Percentiles rank a stretch among this genome's conserved stretches.
Evolutionary conservation across 768 basidiomycete genomes (phyloP).

Genomic region (Mycena rosella): DNA sequence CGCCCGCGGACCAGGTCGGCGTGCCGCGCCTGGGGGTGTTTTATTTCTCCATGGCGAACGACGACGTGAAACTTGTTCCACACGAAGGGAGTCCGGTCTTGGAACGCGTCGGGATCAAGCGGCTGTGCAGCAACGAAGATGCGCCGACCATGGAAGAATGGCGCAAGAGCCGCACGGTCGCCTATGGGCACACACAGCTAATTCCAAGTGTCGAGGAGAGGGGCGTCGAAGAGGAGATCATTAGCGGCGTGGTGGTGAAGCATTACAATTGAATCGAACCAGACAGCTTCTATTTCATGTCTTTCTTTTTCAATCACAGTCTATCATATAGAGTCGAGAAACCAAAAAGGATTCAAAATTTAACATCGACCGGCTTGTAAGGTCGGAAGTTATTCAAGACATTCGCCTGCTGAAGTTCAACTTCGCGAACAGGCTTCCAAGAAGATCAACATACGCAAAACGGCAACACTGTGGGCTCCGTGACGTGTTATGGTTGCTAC

Average conservation of each 20-base stretch:
- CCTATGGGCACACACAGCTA: conserved; percentile 55
- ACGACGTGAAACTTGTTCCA: conserved; percentile 57
- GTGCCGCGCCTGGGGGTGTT: conserved; percentile 60
- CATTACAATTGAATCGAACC: conserved; percentile 60
- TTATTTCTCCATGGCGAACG: conserved; percentile 61
- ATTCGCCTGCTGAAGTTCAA: too few species aligned
- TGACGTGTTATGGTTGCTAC: too few species aligned
- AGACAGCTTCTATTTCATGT: too few species aligned
- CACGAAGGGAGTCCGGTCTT: conserved; percentile 57
- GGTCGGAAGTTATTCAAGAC: too few species aligned
- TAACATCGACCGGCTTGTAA: too few species aligned
- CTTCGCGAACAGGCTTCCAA: too few species aligned
- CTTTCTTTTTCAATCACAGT: too few species aligned
- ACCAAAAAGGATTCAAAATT: too few species aligned
- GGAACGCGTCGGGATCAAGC: conserved; percentile 50
- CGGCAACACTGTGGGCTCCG: too few species aligned
- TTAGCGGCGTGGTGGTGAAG: conserved; percentile 59
- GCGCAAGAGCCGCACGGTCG: conserved; percentile 53
- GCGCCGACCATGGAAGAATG: conserved; percentile 59
- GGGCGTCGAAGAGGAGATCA: conserved; percentile 60
- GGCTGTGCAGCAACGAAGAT: conserved; percentile 49
- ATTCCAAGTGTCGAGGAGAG: conserved; percentile 46
- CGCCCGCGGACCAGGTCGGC: conserved; percentile 59
- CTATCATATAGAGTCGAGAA: too few species aligned
- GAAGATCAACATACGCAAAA: too few species aligned